A percentile compares a stretch with the other conserved stretches of the same genome.
These are phyloP conservation scores for Taphrina confusa DNA, from an alignment of 1,139 yeast genomes.

Conservation along the genomic window DNA sequence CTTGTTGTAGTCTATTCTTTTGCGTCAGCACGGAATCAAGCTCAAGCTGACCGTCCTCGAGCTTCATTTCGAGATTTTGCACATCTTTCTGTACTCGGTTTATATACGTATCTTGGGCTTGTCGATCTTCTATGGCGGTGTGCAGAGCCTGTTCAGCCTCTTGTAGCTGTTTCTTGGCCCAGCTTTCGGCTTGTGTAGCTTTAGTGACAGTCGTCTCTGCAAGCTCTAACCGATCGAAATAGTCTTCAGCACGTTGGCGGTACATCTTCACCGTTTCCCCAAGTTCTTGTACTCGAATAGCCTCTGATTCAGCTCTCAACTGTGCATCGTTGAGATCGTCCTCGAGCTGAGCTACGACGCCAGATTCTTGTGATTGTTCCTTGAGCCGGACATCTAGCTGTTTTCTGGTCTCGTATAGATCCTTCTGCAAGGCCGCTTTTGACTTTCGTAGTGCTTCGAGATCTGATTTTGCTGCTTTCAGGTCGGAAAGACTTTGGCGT, in stretches of 20 bases:
- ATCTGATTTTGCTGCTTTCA: constrained; percentile 25
- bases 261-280: constrained; percentile 60
- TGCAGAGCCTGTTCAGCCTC: constrained; percentile 59
- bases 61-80: constrained; percentile 57
- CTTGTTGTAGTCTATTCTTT: constrained; percentile 53
- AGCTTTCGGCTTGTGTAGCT: constrained; percentile 62
- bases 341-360: constrained; percentile 18
- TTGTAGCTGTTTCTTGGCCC: constrained; percentile 57
- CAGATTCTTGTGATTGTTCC: constrained; percentile 8
- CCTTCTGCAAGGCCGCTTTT: constrained; percentile 8
- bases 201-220: constrained; percentile 74
- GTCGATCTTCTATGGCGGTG: constrained; percentile 60
- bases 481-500: constrained; percentile 20
- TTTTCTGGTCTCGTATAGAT: constrained; percentile 1
- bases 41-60: constrained; percentile 63
- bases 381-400: constrained; percentile 20
- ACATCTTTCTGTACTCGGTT: constrained; percentile 61
- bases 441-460: constrained; percentile 7
- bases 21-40: constrained; percentile 56
- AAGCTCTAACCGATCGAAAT: constrained; percentile 68
- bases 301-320: constrained; percentile 58
- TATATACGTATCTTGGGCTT: constrained; percentile 48
- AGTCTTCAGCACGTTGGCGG: constrained; percentile 72
- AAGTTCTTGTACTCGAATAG: constrained; percentile 57
- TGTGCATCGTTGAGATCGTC: constrained; percentile 42